Percentiles rank a stretch among this genome's conserved stretches.
Conservation (phyloP, 1,284 basidiomycete species). For the Leccinum pallidistipes region DNA sequence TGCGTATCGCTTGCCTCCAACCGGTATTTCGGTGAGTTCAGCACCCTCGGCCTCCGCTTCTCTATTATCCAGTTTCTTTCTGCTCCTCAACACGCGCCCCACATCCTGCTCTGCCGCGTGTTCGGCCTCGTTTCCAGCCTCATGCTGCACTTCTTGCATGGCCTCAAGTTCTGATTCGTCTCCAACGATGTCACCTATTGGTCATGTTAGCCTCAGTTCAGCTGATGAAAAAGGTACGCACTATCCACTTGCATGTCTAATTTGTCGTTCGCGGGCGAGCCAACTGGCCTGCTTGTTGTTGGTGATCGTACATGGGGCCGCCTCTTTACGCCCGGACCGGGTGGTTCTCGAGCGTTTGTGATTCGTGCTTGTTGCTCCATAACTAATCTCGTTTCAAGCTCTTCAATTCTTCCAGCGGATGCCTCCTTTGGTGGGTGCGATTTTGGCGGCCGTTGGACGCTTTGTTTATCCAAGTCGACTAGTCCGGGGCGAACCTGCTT, state of each 20-base stretch:
- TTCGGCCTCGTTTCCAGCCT: no score
- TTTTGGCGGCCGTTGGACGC: neutral
- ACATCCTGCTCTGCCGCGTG: no score
- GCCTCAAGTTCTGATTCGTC: no score
- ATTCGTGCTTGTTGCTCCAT: neutral
- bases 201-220: neutral
- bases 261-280: neutral
- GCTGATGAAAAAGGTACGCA: neutral
- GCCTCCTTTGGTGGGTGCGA: neutral
- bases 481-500: neutral
- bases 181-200: no score
- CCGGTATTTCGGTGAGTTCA: no score
- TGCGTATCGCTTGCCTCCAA: no score
- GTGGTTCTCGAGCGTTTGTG: neutral
- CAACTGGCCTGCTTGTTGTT: neutral
- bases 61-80: no score
- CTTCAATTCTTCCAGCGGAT: neutral
- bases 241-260: neutral
- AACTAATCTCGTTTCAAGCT: neutral
- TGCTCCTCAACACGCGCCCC: no score
- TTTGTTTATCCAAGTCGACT: neutral
- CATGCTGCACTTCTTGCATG: no score
- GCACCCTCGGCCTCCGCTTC: no score
- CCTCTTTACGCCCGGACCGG: neutral
- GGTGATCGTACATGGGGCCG: neutral